These are phyloP conservation scores for Mycena belliarum DNA, from an alignment of 768 basidiomycete genomes.

Conservation along the genomic window DNA sequence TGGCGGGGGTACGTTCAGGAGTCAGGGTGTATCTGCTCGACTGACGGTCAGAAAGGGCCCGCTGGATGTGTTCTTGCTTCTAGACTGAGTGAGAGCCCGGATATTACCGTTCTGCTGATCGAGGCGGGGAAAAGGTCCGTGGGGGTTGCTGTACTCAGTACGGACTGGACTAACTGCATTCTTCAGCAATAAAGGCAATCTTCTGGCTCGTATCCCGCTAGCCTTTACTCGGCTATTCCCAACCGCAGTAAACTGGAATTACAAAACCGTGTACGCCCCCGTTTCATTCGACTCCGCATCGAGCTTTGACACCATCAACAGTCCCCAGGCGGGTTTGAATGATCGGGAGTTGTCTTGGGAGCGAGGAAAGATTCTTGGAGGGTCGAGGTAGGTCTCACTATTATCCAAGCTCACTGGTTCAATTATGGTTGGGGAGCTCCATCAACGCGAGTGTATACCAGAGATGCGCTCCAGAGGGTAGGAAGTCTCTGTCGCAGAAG, in stretches of 20 bases:
- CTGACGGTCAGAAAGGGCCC: not conserved
- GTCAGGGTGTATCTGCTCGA: too few species aligned
- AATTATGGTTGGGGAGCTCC: conserved; percentile 1
- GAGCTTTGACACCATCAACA: not conserved
- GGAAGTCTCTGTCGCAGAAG: too few species aligned
- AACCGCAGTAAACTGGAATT: conserved; percentile 19
- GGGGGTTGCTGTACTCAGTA: too few species aligned
- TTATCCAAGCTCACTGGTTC: too few species aligned
- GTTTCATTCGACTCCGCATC: not conserved
- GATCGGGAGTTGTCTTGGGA: not conserved
- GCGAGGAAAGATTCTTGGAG: conserved; percentile 21
- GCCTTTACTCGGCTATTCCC: conserved; percentile 17
- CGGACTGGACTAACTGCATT: not conserved
- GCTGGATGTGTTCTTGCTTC: conserved; percentile 48
- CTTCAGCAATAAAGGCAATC: conserved; percentile 13
- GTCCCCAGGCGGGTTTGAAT: conserved; percentile 6
- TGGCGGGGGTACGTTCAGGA: conserved; percentile 3
- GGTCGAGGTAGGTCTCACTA: conserved; percentile 2
- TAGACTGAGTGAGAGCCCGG: conserved; percentile 40
- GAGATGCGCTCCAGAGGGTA: conserved; percentile 22
- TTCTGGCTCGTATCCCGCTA: conserved; percentile 16
- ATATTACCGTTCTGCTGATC: conserved; percentile 39
- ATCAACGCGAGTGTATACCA: conserved; percentile 23
- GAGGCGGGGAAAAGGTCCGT: conserved; percentile 35
- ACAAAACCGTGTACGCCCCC: conserved; percentile 14